Evolutionary conservation across 1,284 basidiomycete species (phyloP).

Genomic region (Pseudomicrostroma phylloplanum): DNA sequence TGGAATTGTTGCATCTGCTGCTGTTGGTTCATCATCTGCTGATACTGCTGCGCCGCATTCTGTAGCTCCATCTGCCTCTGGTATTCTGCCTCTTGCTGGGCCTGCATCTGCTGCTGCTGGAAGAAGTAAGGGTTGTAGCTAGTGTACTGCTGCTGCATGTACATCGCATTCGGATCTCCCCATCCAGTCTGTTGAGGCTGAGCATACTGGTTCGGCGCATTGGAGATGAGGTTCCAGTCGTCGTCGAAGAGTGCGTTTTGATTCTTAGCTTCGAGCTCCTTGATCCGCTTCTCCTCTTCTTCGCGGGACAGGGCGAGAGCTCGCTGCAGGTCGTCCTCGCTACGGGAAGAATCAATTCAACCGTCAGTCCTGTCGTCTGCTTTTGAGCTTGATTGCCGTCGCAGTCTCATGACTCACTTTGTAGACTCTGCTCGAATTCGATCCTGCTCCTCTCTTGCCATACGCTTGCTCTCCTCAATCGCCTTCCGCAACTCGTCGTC

Average conservation of each 20-base stretch:
- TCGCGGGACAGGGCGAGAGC: conserved; percentile 79
- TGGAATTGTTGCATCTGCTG: conserved; percentile 30
- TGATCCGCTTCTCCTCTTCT: conserved; percentile 57
- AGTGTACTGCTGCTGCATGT: conserved; percentile 54
- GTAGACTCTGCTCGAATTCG: conserved; percentile 36
- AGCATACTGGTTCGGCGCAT: conserved; percentile 16
- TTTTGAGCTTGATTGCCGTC: no score
- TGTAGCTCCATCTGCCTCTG: conserved; percentile 51
- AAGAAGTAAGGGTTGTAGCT: conserved; percentile 44
- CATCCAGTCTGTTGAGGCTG: conserved; percentile 41
- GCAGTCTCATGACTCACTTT: conserved; percentile 16
- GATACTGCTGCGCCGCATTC: conserved; percentile 51
- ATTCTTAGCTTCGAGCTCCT: conserved; percentile 65
- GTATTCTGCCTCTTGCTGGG: conserved; percentile 54
- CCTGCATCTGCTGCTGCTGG: conserved; percentile 61
- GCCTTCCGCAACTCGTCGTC: conserved; percentile 58
- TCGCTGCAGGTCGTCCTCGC: conserved; percentile 69
- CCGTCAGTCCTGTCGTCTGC: no score
- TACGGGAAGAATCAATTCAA: conserved; percentile 21
- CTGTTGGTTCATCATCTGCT: conserved; percentile 52
- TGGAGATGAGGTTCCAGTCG: conserved; percentile 17
- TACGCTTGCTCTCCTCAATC: conserved; percentile 54
- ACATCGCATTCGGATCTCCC: conserved; percentile 44
- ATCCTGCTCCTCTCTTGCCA: conserved; percentile 44
- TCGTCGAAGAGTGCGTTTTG: conserved; percentile 74